phyloP scores from a whole-genome alignment of 2,329 filamentous ascomycete species.

The Venturia oleaginea region DNA sequence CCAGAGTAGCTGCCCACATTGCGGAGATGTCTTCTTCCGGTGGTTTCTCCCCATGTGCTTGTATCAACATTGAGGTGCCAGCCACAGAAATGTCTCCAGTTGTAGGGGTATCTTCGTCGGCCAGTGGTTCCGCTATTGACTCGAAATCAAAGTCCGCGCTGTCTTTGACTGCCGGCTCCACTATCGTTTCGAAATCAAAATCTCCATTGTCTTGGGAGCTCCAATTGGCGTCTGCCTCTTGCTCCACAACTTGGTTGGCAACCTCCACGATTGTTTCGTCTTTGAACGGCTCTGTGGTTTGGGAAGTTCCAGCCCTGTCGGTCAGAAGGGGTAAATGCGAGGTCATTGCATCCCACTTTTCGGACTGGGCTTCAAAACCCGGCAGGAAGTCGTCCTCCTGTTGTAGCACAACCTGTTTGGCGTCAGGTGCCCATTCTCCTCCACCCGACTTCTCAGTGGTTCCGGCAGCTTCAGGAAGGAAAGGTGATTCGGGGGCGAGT shows the following conservation, averaged over 20 bases:
- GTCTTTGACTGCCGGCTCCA: neutral
- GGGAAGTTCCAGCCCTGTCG: neutral
- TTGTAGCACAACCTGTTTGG: conserved; percentile 1
- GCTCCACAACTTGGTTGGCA: neutral
- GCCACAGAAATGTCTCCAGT: conserved; percentile 7
- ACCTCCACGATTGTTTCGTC: neutral
- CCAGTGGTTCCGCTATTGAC: neutral
- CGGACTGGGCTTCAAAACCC: neutral
- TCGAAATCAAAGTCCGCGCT: conserved; percentile 3
- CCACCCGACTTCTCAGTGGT: neutral
- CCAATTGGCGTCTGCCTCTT: conserved; percentile 13
- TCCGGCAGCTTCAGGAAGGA: neutral
- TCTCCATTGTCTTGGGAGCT: neutral
- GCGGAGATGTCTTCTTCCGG: conserved; percentile 59
- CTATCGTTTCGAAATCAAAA: conserved; percentile 7
- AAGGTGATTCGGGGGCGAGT: conserved; percentile 22
- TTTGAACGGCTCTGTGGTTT: neutral
- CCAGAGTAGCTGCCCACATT: conserved; percentile 76
- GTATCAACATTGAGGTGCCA: conserved; percentile 2
- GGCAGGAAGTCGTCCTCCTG: neutral
- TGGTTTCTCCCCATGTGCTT: conserved; percentile 2
- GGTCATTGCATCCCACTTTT: conserved; percentile 5
- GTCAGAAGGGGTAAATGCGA: neutral
- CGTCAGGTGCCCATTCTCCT: conserved; percentile 10
- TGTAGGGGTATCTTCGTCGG: conserved; percentile 1